Evolutionary conservation across 139 green algal genomes (phyloP), one percentile per base, ranked within the genome.

Genomic region (Trebouxia sp.): DNA sequence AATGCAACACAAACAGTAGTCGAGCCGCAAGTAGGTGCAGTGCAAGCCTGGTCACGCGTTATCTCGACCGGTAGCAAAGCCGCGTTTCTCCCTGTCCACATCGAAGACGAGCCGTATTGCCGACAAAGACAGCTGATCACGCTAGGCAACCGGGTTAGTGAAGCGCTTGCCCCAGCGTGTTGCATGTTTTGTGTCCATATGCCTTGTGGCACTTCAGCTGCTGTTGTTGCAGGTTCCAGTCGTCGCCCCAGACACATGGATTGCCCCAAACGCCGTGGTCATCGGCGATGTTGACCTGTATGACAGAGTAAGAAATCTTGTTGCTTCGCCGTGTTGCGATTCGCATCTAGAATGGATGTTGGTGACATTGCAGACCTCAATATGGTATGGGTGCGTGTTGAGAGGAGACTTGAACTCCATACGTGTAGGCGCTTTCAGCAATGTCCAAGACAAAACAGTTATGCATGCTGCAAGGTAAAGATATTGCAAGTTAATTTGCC

Each of bases 351-450:
- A 70, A 6, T 70, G 15, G 14, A 12, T 5, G 20, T 45, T 70
- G 50, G 1, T 22, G 20, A 38, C 78, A 9, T n/a, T 65, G 78
- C 87, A 97, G 92, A 92, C 89, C 0, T 92, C 84, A 32, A 85
- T 98, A 26, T 97, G 94, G 90, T 92, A 95, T 80, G 91, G 93
- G 15, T 88, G 83, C 11, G 94, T 98, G 38, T 81, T 98, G 22
- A 88, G 94, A 3, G 94, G 93, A 7, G 94, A 98, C 85, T 82
- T 98, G 22, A 97, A 97, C 85, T 89, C 85, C 47, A 94, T 98
- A 69, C 88, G 82, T 6, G 84, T 98, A 5, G 91, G 90, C 20
- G 80, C 87, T 51, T 90, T 91, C 58, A 88, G 85, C 7, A 92
- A 91, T 37, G 80, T 98, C 11, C 87, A 93, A 53, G 94, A 97